A percentile compares a stretch with the other conserved stretches of the same genome.
phyloP scores from a whole-genome alignment of 768 basidiomycete species.

The Amanita polypyramis region DNA sequence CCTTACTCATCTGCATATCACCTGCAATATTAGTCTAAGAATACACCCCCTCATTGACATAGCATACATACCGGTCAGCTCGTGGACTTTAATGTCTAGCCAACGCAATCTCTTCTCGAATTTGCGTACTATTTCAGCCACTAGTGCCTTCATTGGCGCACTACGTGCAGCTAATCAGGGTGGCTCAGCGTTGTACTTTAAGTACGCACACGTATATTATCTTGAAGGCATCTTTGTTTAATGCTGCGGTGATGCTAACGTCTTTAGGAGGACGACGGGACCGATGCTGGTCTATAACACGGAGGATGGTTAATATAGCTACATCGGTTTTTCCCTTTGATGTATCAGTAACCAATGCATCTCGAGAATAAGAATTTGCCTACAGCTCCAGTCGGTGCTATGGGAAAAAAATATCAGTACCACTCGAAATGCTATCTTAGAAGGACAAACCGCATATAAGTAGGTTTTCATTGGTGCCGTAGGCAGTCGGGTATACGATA shows the following conservation, averaged over 20 bases:
- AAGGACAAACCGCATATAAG: slow-evolving; percentile 69
- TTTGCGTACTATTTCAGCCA: slow-evolving; percentile 91
- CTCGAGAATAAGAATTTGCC: slow-evolving; percentile 19
- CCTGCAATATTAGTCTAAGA: slow-evolving; percentile 24
- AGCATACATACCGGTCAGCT: slow-evolving; percentile 64
- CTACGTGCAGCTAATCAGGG: slow-evolving; percentile 24
- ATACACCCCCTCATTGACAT: background rate
- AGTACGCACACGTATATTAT: slow-evolving; percentile 84
- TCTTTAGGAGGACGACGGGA: slow-evolving; percentile 17
- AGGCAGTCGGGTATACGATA: slow-evolving; percentile 88
- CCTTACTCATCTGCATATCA: slow-evolving; percentile 95
- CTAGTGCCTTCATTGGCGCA: slow-evolving; percentile 97
- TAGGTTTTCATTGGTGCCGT: slow-evolving; percentile 93
- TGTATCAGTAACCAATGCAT: slow-evolving; percentile 8
- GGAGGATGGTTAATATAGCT: slow-evolving; percentile 87
- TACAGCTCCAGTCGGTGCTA: slow-evolving; percentile 97
- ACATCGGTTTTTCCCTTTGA: slow-evolving; percentile 96
- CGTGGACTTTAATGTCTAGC: slow-evolving; percentile 79
- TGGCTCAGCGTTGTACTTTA: background rate
- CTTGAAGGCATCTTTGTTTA: slow-evolving; percentile 74
- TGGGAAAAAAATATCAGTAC: slow-evolving; percentile 1
- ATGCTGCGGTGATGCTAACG: slow-evolving; percentile 32
- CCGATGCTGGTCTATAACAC: slow-evolving; percentile 70
- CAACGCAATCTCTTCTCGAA: slow-evolving; percentile 82
- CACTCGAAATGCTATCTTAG: background rate